Conservation (phyloP, 2,329 filamentous ascomycete genomes). For the Trichoderma hamatum region DNA sequence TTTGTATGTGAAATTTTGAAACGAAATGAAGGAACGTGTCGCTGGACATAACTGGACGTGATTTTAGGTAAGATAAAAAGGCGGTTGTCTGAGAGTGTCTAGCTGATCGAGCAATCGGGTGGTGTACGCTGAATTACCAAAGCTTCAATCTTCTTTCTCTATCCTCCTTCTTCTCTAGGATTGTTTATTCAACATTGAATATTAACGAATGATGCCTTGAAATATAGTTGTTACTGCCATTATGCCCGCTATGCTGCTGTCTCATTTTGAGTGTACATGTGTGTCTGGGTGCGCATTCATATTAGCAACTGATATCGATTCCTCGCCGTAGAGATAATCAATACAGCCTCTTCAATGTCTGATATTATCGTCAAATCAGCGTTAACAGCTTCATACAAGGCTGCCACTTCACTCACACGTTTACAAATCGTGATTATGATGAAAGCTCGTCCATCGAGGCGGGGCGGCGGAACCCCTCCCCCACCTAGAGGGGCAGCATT, state of each 20-base stretch:
- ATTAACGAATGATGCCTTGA: background rate
- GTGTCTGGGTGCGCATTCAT: background rate
- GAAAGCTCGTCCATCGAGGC: background rate
- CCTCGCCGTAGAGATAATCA: background rate
- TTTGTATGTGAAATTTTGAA: background rate
- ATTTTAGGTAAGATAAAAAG: background rate
- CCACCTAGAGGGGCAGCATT: slow-evolving; percentile 17
- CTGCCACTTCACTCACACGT: background rate
- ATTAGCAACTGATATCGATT: background rate
- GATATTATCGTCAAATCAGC: background rate
- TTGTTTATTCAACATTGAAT: background rate
- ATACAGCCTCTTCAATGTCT: background rate
- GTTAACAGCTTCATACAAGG: background rate
- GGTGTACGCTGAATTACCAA: background rate
- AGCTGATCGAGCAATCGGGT: background rate
- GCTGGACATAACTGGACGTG: background rate
- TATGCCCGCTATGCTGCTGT: background rate
- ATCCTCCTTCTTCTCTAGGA: background rate
- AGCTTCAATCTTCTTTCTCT: background rate
- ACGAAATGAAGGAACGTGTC: too few relatives aligned
- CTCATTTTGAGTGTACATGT: background rate
- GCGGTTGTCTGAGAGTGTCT: background rate
- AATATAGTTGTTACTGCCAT: background rate
- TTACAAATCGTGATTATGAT: background rate
- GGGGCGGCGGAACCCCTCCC: slow-evolving; percentile 18